Conservation (phyloP, 2,329 filamentous ascomycete genomes). For the Neonectria faginata region DNA sequence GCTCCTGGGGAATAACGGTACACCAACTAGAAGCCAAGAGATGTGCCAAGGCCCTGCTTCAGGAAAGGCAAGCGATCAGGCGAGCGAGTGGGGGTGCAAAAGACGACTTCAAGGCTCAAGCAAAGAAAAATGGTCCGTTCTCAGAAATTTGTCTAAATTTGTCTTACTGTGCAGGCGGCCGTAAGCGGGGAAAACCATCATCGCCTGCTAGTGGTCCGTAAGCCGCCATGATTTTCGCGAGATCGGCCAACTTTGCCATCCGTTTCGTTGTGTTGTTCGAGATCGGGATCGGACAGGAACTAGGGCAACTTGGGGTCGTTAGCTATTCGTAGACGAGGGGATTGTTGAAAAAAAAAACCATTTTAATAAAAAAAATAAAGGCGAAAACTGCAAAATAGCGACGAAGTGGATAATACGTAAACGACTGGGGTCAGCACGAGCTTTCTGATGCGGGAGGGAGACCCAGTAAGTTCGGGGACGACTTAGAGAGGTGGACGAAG, state of each 20-base stretch:
- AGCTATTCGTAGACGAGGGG: background rate
- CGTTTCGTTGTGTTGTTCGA: no score
- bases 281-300: background rate
- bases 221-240: background rate
- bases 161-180: background rate
- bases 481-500: background rate
- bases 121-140: background rate
- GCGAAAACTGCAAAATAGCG: background rate
- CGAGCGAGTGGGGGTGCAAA: background rate
- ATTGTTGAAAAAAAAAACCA: background rate
- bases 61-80: slow-evolving; percentile 9
- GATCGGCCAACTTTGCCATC: no score
- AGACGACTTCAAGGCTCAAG: no score
- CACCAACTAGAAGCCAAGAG: slow-evolving; percentile 1
- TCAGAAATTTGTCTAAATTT: background rate
- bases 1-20: background rate
- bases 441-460: background rate
- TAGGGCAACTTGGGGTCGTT: background rate
- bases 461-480: background rate
- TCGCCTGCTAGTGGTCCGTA: background rate
- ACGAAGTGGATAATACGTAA: background rate
- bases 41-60: slow-evolving; percentile 6
- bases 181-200: background rate
- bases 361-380: background rate
- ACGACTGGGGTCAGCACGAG: background rate